phyloP scores from a whole-genome alignment of 257 asterid genomes.

The Solanum ossicruentum region DNA sequence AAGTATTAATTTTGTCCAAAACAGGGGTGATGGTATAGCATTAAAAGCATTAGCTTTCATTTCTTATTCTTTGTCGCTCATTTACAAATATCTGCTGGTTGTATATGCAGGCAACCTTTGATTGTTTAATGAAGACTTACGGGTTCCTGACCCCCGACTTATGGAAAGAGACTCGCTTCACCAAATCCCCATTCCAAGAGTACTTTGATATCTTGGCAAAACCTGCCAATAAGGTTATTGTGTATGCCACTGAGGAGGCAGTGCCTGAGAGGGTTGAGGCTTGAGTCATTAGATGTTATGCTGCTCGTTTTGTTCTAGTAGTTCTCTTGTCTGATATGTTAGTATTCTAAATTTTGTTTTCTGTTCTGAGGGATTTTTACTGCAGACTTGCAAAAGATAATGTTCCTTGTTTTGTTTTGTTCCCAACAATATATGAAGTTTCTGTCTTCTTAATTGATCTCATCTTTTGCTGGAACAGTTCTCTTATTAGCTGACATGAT shows the following conservation, averaged over 20 bases:
- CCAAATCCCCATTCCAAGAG: conserved; percentile 1
- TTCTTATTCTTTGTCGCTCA: no score
- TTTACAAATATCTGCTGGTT: no score
- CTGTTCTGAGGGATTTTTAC: neutral
- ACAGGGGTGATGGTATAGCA: no score
- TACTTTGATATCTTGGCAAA: neutral
- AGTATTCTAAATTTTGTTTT: neutral
- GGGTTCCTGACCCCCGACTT: conserved; percentile 79
- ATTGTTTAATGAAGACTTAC: conserved; percentile 58
- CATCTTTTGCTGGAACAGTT: neutral
- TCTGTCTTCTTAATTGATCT: neutral
- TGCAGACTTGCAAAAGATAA: neutral
- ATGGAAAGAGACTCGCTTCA: conserved; percentile 24
- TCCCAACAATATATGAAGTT: neutral
- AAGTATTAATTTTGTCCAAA: no score
- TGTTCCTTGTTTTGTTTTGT: neutral
- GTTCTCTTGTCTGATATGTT: neutral
- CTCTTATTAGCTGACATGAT: neutral
- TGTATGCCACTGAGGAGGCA: neutral
- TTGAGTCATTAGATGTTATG: neutral
- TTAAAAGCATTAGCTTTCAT: no score
- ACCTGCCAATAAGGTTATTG: neutral
- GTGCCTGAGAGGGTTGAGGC: neutral
- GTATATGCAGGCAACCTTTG: conserved; percentile 44
- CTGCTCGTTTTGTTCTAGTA: neutral